Conservation (phyloP, 352 stramenopile species). For the Phytophthora fragariae region DNA sequence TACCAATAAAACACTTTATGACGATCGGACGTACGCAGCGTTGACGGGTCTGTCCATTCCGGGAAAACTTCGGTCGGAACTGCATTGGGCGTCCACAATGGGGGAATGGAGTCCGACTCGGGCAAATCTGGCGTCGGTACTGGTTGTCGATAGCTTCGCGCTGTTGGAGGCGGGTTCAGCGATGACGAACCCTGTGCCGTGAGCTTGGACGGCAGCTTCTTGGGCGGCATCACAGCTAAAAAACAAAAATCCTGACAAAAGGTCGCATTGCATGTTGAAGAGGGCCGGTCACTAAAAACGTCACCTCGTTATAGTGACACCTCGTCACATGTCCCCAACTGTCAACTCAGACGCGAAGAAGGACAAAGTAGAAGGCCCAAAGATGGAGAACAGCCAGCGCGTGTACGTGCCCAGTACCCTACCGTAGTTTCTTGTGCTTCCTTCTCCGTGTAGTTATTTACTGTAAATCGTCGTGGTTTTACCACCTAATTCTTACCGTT, state of each 20-base stretch:
- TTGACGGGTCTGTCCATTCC: conserved; percentile 57
- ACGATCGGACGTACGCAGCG: conserved; percentile 25
- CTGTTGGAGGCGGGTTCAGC: conserved; percentile 9
- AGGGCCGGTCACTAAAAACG: background rate
- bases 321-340: conserved; percentile 1
- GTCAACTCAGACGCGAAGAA: conserved; percentile 17
- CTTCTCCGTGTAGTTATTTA: background rate
- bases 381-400: conserved; percentile 35
- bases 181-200: conserved; percentile 34
- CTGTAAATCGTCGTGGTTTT: background rate
- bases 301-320: background rate
- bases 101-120: conserved; percentile 41
- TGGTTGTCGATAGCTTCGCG: conserved; percentile 32
- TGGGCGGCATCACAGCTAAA: conserved; percentile 42
- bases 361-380: background rate
- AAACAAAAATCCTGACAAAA: conserved; percentile 9
- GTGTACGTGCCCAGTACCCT: background rate
- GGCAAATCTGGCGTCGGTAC: conserved; percentile 36
- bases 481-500: background rate
- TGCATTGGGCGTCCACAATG: conserved; percentile 49
- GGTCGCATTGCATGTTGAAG: background rate
- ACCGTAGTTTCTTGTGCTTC: background rate
- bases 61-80: conserved; percentile 60
- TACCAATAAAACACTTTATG: background rate
- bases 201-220: conserved; percentile 51